Evolutionary conservation across 2,329 filamentous ascomycete species (phyloP).

Genomic region (Trichoderma hamatum): DNA sequence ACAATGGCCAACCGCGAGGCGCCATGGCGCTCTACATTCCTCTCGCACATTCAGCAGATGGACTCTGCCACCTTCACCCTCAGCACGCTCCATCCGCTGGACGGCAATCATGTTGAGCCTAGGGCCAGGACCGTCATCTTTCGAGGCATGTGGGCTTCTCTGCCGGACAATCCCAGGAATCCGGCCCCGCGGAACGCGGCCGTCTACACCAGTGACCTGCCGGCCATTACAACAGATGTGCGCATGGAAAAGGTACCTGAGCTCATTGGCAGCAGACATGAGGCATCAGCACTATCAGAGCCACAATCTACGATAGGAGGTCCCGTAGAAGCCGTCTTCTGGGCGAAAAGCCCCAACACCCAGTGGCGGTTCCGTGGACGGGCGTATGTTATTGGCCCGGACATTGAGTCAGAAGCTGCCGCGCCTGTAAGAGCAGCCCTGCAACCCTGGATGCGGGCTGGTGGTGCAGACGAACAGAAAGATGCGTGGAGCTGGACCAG

Average conservation of each 20-base stretch:
- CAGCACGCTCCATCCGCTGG: constrained; percentile 51
- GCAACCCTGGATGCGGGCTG: constrained; percentile 61
- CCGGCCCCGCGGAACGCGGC: constrained; percentile 70
- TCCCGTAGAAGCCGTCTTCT: constrained; percentile 81
- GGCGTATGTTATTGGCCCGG: constrained; percentile 73
- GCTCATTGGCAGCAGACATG: constrained; percentile 57
- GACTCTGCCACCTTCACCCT: constrained; percentile 54
- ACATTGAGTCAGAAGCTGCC: constrained; percentile 55
- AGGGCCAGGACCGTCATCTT: constrained; percentile 80
- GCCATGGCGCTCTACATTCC: constrained; percentile 58
- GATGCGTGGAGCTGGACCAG: constrained; percentile 73
- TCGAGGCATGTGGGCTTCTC: constrained; percentile 78
- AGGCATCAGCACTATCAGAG: constrained; percentile 27
- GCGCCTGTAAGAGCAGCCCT: constrained; percentile 63
- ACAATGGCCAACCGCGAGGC: constrained; percentile 44
- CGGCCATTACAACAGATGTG: constrained; percentile 83
- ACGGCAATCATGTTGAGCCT: constrained; percentile 50
- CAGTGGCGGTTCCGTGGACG: constrained; percentile 86
- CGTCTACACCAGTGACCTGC: constrained; percentile 73
- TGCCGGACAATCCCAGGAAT: constrained; percentile 74
- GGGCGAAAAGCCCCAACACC: constrained; percentile 68
- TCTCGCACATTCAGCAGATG: constrained; percentile 55
- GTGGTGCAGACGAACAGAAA: neutral
- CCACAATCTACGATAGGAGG: constrained; percentile 63
- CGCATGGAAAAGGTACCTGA: constrained; percentile 84